Percentiles rank a stretch among this genome's conserved stretches.
Conservation (phyloP, 1,139 yeast species). For the Candida tropicalis region DNA sequence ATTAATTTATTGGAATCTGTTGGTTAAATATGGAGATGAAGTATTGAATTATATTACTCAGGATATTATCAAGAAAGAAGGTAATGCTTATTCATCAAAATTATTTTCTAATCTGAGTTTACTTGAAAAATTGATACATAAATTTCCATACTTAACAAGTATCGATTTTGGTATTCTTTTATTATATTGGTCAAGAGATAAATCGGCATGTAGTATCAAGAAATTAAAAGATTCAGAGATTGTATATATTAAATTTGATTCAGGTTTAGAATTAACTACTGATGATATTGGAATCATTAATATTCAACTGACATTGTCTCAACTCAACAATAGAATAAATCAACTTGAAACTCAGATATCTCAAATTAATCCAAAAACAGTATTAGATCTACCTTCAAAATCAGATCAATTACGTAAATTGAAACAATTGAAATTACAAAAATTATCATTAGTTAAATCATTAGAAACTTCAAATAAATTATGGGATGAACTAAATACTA, state of each 20-base stretch:
- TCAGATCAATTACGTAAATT: slow-evolving; percentile 13
- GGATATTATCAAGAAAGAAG: slow-evolving; percentile 16
- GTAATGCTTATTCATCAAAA: slow-evolving; percentile 21
- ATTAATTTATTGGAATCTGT: slow-evolving; percentile 29
- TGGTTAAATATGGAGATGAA: slow-evolving; percentile 21
- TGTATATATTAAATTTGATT: slow-evolving; percentile 28
- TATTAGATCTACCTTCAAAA: slow-evolving; percentile 13
- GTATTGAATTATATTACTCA: slow-evolving; percentile 13
- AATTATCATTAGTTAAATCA: slow-evolving; percentile 30
- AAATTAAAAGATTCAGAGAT: slow-evolving; percentile 14
- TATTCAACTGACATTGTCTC: slow-evolving; percentile 25
- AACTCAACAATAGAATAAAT: slow-evolving; percentile 22
- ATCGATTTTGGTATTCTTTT: slow-evolving; percentile 29
- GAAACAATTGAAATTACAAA: slow-evolving; percentile 11
- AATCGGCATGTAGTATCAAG: slow-evolving; percentile 15
- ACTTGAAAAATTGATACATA: slow-evolving; percentile 17
- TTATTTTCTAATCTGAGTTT: slow-evolving; percentile 25
- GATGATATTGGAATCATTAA: slow-evolving; percentile 35
- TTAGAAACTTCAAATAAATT: slow-evolving; percentile 32
- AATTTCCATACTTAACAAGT: slow-evolving; percentile 18
- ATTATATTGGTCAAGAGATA: slow-evolving; percentile 30
- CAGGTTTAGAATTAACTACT: slow-evolving; percentile 20
- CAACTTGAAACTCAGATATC: slow-evolving; percentile 26
- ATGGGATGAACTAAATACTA: slow-evolving; percentile 37
- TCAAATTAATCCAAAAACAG: slow-evolving; percentile 22